Percentiles rank a stretch among this genome's conserved stretches.
Conservation (phyloP, 75 land plant genomes). For the Sequoiadendron giganteum region DNA sequence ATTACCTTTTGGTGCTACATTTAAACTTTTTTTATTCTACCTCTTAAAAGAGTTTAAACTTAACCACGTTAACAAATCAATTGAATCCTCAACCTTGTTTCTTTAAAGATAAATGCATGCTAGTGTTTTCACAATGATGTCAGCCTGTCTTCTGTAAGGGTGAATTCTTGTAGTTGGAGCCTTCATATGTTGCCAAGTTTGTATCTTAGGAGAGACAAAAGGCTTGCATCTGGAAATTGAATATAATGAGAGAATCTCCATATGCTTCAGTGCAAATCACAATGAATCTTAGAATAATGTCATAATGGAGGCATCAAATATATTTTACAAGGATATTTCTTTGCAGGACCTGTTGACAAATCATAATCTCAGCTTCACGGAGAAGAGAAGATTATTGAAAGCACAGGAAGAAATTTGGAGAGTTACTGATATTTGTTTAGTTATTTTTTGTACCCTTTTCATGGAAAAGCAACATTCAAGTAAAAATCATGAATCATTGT, state of each 20-base stretch:
- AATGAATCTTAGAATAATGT: not conserved
- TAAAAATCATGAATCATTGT: not conserved
- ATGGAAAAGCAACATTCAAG: not conserved
- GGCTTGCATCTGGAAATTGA: not conserved
- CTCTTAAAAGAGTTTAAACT: not conserved
- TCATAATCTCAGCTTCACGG: not conserved
- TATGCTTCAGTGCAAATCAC: not conserved
- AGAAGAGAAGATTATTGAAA: not conserved
- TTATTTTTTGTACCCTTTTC: not conserved
- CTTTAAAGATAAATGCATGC: not conserved
- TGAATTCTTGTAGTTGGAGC: not conserved
- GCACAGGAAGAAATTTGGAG: not conserved
- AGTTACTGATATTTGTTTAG: not conserved
- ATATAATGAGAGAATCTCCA: not conserved
- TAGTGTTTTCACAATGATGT: not conserved
- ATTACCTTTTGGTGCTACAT: not conserved
- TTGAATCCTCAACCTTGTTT: not conserved
- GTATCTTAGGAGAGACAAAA: not conserved
- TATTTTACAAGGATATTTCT: not conserved
- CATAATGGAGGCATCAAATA: not conserved
- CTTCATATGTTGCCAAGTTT: not conserved
- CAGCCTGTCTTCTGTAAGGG: not conserved
- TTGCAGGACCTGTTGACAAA: not conserved
- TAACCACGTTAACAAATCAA: not conserved
- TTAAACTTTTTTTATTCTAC: not conserved